Evolutionary conservation across 768 basidiomycete species (phyloP), one percentile per base, ranked within the genome.

Genomic region (Termitomyces titanicus): DNA sequence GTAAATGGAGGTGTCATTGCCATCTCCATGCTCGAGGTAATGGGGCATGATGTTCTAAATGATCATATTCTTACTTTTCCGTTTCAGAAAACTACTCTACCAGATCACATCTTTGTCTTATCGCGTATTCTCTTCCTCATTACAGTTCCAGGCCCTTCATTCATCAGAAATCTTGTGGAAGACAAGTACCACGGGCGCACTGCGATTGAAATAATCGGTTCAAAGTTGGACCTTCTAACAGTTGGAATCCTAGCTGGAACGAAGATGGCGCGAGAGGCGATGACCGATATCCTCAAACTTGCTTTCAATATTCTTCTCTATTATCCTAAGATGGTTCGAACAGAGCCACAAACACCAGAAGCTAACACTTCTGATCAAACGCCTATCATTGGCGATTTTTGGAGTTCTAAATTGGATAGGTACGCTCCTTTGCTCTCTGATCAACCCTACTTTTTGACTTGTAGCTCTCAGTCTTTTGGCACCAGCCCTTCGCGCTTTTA

Each of bases 281-380:
- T 89, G 73, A 79, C 81, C 3, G 94, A 98, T 68, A 66, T 94
- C 24, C 78, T 98, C 53, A 98, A 98, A 66, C 77, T 94, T 45
- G 75, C 81, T 3, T 94, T 92, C 70, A 94, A 96, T 67, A 67
- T 96, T 29, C 74, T 92, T 48, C 68, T 84, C 39, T 88, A 89
- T 65, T 94, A 92, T 69, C 92, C 92, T 5, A 91, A 86, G 78
- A 60, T 74, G 69, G 71, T 75, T 3, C 77, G 77, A 45, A 68
- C 72, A 25, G 80, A 84, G 63, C 63, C 74, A n/a, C 81, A 79
- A 58, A 68, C 65, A 24, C 25, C 59, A n/a, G 67, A 68, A 8
- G 54, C 60, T 31, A 29, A 55, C 31, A 63, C 67, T 5, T 68
- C 69, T 10, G 65, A 68, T 27, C 70, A 71, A 29, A 51, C 53